A percentile compares a stretch with the other conserved stretches of the same genome.
Conservation (phyloP, 2,329 filamentous ascomycete genomes). For the Pestalotiopsis sp. region DNA sequence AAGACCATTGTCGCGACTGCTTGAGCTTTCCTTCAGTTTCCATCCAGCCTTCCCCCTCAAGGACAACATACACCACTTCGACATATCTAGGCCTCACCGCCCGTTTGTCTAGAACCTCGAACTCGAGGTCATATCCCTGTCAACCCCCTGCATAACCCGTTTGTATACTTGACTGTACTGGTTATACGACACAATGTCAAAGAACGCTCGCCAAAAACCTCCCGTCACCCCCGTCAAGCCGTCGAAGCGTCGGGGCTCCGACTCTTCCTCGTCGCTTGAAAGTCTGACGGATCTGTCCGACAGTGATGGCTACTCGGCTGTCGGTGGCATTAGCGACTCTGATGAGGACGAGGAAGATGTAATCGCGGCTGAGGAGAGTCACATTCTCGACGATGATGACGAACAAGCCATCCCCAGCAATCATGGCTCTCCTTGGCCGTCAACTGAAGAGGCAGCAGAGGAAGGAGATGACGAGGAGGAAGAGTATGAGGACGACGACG, state of each 20-base stretch:
- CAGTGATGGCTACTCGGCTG: slow-evolving; percentile 72
- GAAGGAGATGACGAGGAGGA: slow-evolving; percentile 41
- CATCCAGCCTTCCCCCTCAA: not conserved
- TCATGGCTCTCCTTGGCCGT: slow-evolving; percentile 54
- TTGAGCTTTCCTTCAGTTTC: not conserved
- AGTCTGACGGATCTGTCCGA: slow-evolving; percentile 53
- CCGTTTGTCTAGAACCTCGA: slow-evolving; percentile 33
- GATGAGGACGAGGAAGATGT: slow-evolving; percentile 79
- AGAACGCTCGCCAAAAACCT: slow-evolving; percentile 54
- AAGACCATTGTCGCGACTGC: not conserved
- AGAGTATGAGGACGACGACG: slow-evolving; percentile 36
- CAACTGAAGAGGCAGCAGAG: slow-evolving; percentile 39
- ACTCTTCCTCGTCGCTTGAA: slow-evolving; percentile 57
- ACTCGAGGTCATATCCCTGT: slow-evolving; percentile 21
- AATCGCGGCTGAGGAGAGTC: slow-evolving; percentile 75
- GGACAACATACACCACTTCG: not conserved
- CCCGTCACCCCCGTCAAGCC: slow-evolving; percentile 45
- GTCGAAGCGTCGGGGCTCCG: slow-evolving; percentile 51
- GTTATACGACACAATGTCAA: slow-evolving; percentile 45
- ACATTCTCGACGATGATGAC: slow-evolving; percentile 59
- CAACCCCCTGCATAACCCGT: slow-evolving; percentile 27
- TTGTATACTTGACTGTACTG: slow-evolving; percentile 24
- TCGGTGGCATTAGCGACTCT: slow-evolving; percentile 79
- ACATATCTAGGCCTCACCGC: slow-evolving; percentile 32
- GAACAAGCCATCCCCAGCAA: slow-evolving; percentile 32